phyloP scores from a whole-genome alignment of 208 protist species.

The Acanthamoeba culbertsoni region DNA sequence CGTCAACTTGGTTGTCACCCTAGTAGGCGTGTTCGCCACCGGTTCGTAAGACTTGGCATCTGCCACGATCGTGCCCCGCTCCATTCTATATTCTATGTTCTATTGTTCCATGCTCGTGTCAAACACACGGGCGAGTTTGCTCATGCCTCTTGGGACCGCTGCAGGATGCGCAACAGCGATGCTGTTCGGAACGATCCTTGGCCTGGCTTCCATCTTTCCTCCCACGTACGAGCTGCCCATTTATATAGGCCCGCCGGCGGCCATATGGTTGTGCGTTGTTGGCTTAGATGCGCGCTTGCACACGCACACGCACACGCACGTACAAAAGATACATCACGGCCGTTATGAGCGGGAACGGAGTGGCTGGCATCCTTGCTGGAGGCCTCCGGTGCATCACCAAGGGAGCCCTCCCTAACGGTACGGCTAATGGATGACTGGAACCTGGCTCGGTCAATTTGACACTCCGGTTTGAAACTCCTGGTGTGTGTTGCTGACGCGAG shows the following conservation, averaged over 20 bases:
- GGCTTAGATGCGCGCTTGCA: neutral
- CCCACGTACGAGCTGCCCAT: slow-evolving; percentile 8
- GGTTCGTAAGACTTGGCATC: neutral
- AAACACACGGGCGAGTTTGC: no score
- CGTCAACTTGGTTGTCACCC: slow-evolving; percentile 12
- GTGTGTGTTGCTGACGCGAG: neutral
- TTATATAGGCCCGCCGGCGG: no score
- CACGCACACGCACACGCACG: neutral
- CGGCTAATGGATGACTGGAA: no score
- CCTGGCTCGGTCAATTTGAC: neutral
- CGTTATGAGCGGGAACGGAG: slow-evolving; percentile 70
- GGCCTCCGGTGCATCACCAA: slow-evolving; percentile 65
- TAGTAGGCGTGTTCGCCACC: neutral
- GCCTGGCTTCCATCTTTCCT: slow-evolving; percentile 67
- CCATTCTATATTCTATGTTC: neutral
- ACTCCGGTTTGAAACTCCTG: neutral
- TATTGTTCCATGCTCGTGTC: neutral
- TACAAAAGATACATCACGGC: slow-evolving; percentile 2
- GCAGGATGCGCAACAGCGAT: slow-evolving; percentile 59
- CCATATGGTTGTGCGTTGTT: neutral
- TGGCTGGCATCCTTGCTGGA: slow-evolving; percentile 68
- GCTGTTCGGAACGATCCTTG: slow-evolving; percentile 68
- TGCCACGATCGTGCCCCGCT: neutral
- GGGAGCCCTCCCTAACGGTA: slow-evolving; percentile 34
- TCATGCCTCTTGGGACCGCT: no score